Percentiles rank a stretch among this genome's conserved stretches.
These are phyloP conservation scores for Eimeria acervulina DNA, from an alignment of 169 alveolate genomes.

Conservation along the genomic window DNA sequence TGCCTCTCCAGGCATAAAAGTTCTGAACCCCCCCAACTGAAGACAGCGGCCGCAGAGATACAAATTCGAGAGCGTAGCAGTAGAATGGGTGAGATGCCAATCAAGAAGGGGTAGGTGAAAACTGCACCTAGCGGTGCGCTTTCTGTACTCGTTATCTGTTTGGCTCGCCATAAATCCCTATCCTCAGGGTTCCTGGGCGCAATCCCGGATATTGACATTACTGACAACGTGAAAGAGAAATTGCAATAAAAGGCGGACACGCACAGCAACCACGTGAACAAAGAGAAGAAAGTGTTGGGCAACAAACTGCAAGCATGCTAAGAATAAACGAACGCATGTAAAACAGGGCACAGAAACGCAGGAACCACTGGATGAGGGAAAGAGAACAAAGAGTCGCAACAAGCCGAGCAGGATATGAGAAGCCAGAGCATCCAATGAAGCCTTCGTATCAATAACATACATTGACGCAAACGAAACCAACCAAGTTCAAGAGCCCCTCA, in stretches of 20 bases:
- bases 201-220: neutral
- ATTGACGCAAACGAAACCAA: neutral
- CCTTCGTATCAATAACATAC: neutral
- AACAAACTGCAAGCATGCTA: neutral
- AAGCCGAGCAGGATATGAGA: neutral
- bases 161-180: neutral
- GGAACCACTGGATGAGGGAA: neutral
- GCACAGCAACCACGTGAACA: neutral
- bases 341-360: neutral
- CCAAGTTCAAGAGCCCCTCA: neutral
- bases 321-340: neutral
- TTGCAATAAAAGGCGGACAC: neutral
- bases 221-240: neutral
- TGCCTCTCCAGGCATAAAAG: slow-evolving; percentile 90
- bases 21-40: slow-evolving; percentile 92
- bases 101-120: neutral
- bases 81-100: neutral
- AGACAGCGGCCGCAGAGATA: neutral
- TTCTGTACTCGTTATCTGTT: neutral
- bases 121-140: neutral
- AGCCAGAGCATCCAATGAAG: neutral
- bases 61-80: neutral
- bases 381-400: neutral
- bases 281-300: neutral
- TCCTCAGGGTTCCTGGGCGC: neutral